These are phyloP conservation scores for Pythium monospermum DNA, from an alignment of 352 stramenopile genomes.

Conservation along the genomic window DNA sequence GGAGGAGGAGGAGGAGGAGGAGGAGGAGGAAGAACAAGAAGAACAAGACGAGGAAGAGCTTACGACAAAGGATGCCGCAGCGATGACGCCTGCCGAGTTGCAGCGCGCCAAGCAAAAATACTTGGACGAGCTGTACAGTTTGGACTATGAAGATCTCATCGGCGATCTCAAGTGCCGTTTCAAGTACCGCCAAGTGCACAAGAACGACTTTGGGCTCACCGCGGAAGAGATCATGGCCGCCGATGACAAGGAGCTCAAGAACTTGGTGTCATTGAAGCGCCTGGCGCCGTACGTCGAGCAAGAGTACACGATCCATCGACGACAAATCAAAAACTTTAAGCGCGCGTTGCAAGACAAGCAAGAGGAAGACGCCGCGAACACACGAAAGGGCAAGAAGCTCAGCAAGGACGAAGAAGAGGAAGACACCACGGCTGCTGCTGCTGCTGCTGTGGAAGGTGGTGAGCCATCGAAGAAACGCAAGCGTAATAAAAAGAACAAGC, in stretches of 20 bases:
- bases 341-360: constrained; percentile 63
- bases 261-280: constrained; percentile 96
- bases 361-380: constrained; percentile 36
- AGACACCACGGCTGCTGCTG: background rate
- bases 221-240: constrained; percentile 97
- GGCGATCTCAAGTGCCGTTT: constrained; percentile 96
- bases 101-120: constrained; percentile 88
- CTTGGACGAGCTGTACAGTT: constrained; percentile 95
- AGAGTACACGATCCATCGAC: constrained; percentile 65
- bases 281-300: constrained; percentile 93
- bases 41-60: constrained; percentile 43
- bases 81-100: constrained; percentile 59
- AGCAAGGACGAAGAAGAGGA: constrained; percentile 25
- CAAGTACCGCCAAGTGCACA: constrained; percentile 95
- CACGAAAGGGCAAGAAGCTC: constrained; percentile 23
- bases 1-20: constrained; percentile 24
- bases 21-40: constrained; percentile 19
- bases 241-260: constrained; percentile 94
- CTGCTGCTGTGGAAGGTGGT: constrained; percentile 18
- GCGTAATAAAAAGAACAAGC: constrained; percentile 59
- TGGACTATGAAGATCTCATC: constrained; percentile 99
- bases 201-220: constrained; percentile 96
- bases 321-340: constrained; percentile 58
- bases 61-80: constrained; percentile 36
- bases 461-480: constrained; percentile 68